phyloP scores from a whole-genome alignment of 2,329 filamentous ascomycete species.

The Plectosphaerella cucumerina region DNA sequence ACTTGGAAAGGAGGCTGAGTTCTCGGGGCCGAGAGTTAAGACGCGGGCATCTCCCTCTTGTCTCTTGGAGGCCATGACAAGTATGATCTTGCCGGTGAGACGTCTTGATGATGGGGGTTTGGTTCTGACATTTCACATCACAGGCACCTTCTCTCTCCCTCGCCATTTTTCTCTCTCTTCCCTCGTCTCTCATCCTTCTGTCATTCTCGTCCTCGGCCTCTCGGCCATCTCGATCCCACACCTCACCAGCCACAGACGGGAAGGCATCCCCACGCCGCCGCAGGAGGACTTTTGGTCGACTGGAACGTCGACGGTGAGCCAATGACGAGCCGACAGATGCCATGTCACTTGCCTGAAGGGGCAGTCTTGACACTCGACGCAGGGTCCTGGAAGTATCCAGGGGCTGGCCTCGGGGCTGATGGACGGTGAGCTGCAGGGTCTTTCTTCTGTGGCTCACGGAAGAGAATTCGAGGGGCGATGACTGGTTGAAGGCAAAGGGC shows the following conservation, averaged over 20 bases:
- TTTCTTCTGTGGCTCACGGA: no score
- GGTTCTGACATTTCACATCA: no score
- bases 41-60: background rate
- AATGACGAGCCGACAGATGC: slow-evolving; percentile 5
- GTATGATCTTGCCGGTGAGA: background rate
- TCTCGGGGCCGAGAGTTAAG: background rate
- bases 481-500: no score
- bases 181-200: no score
- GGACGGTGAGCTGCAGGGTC: background rate
- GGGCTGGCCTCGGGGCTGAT: background rate
- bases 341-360: slow-evolving; percentile 10
- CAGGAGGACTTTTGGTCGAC: slow-evolving; percentile 3
- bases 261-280: background rate
- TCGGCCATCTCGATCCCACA: no score
- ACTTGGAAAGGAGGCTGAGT: background rate
- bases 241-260: slow-evolving; percentile 7
- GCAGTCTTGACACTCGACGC: slow-evolving; percentile 2
- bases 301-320: slow-evolving; percentile 10
- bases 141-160: no score
- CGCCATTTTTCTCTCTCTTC: no score
- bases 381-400: background rate
- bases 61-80: no score
- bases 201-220: no score
- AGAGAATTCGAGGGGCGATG: no score
- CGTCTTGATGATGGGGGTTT: no score